Percentiles rank a stretch among this genome's conserved stretches.
Conservation (phyloP, 192 early-diverging fungal genomes). For the Funneliformis geosporum region DNA sequence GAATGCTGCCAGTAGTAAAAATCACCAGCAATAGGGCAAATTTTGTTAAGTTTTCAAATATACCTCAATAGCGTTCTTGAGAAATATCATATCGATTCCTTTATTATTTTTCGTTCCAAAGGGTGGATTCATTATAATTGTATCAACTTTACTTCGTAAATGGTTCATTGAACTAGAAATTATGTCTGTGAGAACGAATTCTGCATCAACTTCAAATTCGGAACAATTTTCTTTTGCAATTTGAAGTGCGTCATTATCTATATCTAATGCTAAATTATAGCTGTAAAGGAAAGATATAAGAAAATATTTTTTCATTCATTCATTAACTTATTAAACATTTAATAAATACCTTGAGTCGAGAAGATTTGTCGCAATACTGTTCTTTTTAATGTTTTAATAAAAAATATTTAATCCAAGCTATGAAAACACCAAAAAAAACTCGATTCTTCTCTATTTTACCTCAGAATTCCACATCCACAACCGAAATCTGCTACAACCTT, state of each 20-base stretch:
- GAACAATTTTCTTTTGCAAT: slow-evolving; percentile 71
- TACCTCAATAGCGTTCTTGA: slow-evolving; percentile 69
- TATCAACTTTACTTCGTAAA: slow-evolving; percentile 63
- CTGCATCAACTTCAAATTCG: slow-evolving; percentile 61
- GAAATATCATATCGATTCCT: slow-evolving; percentile 72
- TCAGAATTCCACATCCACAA: slow-evolving; percentile 76
- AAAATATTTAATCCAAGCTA: background rate
- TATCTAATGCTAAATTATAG: slow-evolving; percentile 65
- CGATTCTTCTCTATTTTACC: slow-evolving; percentile 39
- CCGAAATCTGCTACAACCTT: slow-evolving; percentile 75
- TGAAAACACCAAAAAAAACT: slow-evolving; percentile 29
- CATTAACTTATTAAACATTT: background rate
- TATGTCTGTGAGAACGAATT: slow-evolving; percentile 63
- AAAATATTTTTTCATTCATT: background rate
- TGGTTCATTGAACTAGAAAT: slow-evolving; percentile 35
- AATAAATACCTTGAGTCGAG: slow-evolving; percentile 52
- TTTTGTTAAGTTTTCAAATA: background rate
- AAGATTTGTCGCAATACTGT: slow-evolving; percentile 56
- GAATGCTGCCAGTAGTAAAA: background rate
- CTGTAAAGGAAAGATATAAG: slow-evolving; percentile 29
- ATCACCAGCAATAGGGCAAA: background rate
- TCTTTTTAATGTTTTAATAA: background rate
- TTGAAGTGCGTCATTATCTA: slow-evolving; percentile 70
- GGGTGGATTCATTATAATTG: slow-evolving; percentile 81
- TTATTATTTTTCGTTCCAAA: slow-evolving; percentile 78